Conservation (phyloP, 148 eudicot species). For the Chenopodium suecicum region DNA sequence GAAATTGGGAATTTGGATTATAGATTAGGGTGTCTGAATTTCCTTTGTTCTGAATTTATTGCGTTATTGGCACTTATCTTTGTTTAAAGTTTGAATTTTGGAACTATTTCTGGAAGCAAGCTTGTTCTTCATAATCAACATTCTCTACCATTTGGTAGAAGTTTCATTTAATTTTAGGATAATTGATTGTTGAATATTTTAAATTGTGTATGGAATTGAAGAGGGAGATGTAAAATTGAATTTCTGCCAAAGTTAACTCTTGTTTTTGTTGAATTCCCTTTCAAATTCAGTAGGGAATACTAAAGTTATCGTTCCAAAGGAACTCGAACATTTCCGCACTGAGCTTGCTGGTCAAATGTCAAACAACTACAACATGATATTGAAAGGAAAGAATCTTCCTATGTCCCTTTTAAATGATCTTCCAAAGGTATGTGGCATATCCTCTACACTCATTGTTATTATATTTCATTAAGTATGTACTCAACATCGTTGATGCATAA, state of each 20-base stretch:
- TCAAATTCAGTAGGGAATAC: conserved; percentile 55
- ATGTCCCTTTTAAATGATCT: conserved; percentile 83
- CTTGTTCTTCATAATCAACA: neutral
- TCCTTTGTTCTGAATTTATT: too few relatives aligned
- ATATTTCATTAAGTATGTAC: neutral
- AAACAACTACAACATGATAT: conserved; percentile 68
- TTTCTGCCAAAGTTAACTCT: neutral
- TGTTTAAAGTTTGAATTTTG: too few relatives aligned
- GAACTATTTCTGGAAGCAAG: too few relatives aligned
- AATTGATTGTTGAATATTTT: neutral
- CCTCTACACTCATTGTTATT: neutral
- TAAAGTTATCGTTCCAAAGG: conserved; percentile 67
- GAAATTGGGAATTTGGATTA: neutral
- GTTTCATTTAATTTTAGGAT: neutral
- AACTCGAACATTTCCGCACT: conserved; percentile 78
- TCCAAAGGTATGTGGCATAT: conserved; percentile 58
- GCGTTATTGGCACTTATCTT: too few relatives aligned
- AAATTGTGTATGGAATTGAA: neutral
- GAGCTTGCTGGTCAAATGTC: conserved; percentile 64
- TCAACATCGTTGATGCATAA: neutral
- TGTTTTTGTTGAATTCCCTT: neutral
- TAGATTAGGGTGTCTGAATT: neutral
- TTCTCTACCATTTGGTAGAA: neutral
- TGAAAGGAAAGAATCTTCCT: conserved; percentile 78
- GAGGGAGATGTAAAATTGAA: neutral